These are phyloP conservation scores for Pyrus hybrid DNA, from an alignment of 331 rosid species.

Conservation along the genomic window DNA sequence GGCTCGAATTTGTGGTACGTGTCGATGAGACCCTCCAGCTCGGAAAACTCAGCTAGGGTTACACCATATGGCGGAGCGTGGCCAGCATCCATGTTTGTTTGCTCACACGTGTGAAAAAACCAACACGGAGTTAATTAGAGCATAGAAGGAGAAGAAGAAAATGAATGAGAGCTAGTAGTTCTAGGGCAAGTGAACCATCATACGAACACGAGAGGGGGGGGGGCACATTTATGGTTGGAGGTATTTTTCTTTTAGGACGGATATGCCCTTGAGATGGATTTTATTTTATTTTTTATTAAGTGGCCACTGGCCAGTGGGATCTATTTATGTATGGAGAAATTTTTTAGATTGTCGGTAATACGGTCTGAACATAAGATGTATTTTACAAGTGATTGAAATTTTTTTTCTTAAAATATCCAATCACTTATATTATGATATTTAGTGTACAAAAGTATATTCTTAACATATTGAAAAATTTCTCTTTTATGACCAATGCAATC, in stretches of 20 bases:
- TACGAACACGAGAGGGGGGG: constrained; percentile 10
- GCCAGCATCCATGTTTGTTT: constrained; percentile 9
- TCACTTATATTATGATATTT: too few relatives aligned
- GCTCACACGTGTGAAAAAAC: neutral
- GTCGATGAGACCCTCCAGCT: constrained; percentile 41
- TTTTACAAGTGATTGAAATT: too few relatives aligned
- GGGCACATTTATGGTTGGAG: neutral
- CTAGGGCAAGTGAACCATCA: neutral
- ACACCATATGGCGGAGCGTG: constrained; percentile 34
- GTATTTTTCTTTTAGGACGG: constrained; percentile 14
- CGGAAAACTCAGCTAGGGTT: constrained; percentile 36
- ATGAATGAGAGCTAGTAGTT: neutral
- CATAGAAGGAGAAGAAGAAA: neutral
- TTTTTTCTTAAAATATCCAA: too few relatives aligned
- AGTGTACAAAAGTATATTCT: too few relatives aligned
- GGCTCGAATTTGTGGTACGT: constrained; percentile 51
- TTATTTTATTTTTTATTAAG: neutral
- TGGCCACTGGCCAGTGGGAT: neutral
- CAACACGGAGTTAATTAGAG: neutral
- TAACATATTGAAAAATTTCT: too few relatives aligned
- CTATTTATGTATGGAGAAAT: neutral
- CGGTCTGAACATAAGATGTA: too few relatives aligned
- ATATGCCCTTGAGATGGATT: constrained; percentile 20
- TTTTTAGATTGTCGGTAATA: too few relatives aligned
- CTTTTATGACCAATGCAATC: too few relatives aligned